Evolutionary conservation across 495 filamentous ascomycete species (phyloP).

Genomic region (Penicillium egyptiacum): DNA sequence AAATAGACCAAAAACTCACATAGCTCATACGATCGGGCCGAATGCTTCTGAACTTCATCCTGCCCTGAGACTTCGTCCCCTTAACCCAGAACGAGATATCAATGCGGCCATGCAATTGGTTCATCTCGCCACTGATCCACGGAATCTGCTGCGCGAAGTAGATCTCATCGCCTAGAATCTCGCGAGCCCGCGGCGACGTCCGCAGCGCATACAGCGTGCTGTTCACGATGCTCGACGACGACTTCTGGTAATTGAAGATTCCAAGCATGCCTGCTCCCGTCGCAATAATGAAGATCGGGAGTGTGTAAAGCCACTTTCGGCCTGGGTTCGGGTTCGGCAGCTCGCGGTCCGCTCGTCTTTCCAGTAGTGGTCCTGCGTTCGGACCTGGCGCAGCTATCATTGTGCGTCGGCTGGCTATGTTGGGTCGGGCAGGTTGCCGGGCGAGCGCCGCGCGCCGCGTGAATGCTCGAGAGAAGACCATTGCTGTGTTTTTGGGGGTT

Average conservation of each 20-base stretch:
- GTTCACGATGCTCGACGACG: slow-evolving; percentile 74
- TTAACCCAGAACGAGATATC: slow-evolving; percentile 86
- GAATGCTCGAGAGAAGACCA: slow-evolving; percentile 19
- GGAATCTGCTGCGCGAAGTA: slow-evolving; percentile 86
- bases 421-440: slow-evolving; percentile 16
- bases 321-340: slow-evolving; percentile 54
- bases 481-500: slow-evolving; percentile 4
- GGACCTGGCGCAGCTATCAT: slow-evolving; percentile 49
- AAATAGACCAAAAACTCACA: slow-evolving; percentile 50
- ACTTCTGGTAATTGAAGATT: slow-evolving; percentile 99
- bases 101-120: slow-evolving; percentile 90
- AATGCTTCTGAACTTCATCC: slow-evolving; percentile 78
- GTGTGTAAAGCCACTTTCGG: slow-evolving; percentile 50
- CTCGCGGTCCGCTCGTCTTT: slow-evolving; percentile 76
- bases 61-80: slow-evolving; percentile 68
- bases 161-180: slow-evolving; percentile 83
- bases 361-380: slow-evolving; percentile 68
- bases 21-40: slow-evolving; percentile 70
- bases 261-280: slow-evolving; percentile 67
- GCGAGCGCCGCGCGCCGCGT: slow-evolving; percentile 21
- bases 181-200: slow-evolving; percentile 70
- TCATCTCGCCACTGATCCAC: slow-evolving; percentile 91
- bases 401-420: slow-evolving; percentile 37
- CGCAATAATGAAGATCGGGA: slow-evolving; percentile 58
- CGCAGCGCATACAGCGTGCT: slow-evolving; percentile 89